Evolutionary conservation across 768 basidiomycete species (phyloP).

Genomic region (Panaeolus papilionaceus): DNA sequence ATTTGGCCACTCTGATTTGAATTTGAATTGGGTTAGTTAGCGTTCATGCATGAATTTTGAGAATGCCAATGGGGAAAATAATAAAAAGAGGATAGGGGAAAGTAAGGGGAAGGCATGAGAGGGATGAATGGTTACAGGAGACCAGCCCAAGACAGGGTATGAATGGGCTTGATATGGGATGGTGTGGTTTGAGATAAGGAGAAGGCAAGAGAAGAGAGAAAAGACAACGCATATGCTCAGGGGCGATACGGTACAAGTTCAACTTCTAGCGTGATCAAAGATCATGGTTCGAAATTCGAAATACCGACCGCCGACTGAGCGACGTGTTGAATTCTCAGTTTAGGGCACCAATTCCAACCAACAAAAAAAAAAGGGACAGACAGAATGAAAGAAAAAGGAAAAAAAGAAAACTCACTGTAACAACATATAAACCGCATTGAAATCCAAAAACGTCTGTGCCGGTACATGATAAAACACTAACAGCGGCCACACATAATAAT

Average conservation of each 20-base stretch:
- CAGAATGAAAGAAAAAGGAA: constrained; percentile 15
- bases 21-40: too few relatives aligned
- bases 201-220: not conserved
- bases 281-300: too few relatives aligned
- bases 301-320: too few relatives aligned
- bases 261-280: too few relatives aligned
- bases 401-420: constrained; percentile 68
- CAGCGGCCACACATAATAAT: constrained; percentile 75
- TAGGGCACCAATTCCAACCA: not conserved
- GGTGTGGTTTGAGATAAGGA: not conserved
- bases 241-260: too few relatives aligned
- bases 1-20: constrained; percentile 67
- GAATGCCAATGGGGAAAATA: too few relatives aligned
- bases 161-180: not conserved
- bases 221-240: too few relatives aligned
- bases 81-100: too few relatives aligned
- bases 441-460: constrained; percentile 86
- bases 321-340: too few relatives aligned
- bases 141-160: not conserved
- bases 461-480: constrained; percentile 75
- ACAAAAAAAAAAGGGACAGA: constrained; percentile 21
- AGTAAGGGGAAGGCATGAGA: too few relatives aligned
- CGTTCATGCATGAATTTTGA: too few relatives aligned
- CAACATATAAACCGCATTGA: constrained; percentile 85
- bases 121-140: too few relatives aligned